Evolutionary conservation across 1,139 yeast species (phyloP).

Genomic region (Kurtzmaniella natalensis): DNA sequence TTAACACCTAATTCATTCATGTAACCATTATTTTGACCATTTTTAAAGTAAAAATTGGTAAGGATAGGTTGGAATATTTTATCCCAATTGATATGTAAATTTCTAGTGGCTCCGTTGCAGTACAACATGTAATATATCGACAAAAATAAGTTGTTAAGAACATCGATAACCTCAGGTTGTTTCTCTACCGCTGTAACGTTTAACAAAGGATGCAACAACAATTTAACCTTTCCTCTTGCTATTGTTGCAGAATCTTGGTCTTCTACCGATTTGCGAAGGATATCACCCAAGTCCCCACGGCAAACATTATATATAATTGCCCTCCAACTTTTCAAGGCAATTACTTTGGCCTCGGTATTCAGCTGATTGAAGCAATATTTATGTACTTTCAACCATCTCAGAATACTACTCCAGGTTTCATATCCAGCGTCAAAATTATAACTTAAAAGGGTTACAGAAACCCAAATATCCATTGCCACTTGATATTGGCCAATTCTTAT

Average conservation of each 20-base stretch:
- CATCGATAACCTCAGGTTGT: slow-evolving; percentile 23
- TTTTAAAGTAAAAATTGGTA: slow-evolving; percentile 29
- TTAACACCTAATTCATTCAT: slow-evolving; percentile 25
- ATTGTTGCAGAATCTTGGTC: neutral
- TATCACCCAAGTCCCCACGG: slow-evolving; percentile 25
- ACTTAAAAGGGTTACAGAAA: slow-evolving; percentile 30
- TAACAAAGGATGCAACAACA: slow-evolving; percentile 26
- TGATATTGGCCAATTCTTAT: slow-evolving; percentile 24
- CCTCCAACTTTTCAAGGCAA: slow-evolving; percentile 35
- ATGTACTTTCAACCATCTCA: slow-evolving; percentile 33
- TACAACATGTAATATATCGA: slow-evolving; percentile 31
- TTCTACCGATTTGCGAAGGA: slow-evolving; percentile 9
- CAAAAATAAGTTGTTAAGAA: slow-evolving; percentile 26
- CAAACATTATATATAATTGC: slow-evolving; percentile 34
- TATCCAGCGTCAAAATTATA: slow-evolving; percentile 20
- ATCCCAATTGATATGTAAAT: slow-evolving; percentile 37
- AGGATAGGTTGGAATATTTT: slow-evolving; percentile 31
- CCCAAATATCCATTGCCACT: slow-evolving; percentile 42
- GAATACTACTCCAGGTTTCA: slow-evolving; percentile 30
- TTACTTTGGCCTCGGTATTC: slow-evolving; percentile 21
- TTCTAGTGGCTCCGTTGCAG: slow-evolving; percentile 19
- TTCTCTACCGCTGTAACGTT: slow-evolving; percentile 19
- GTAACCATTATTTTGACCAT: slow-evolving; percentile 17
- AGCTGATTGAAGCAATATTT: slow-evolving; percentile 25
- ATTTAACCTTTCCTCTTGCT: slow-evolving; percentile 22